Evolutionary conservation across 2,329 filamentous ascomycete genomes (phyloP).

Genomic region (Hymenoscyphus linearis): DNA sequence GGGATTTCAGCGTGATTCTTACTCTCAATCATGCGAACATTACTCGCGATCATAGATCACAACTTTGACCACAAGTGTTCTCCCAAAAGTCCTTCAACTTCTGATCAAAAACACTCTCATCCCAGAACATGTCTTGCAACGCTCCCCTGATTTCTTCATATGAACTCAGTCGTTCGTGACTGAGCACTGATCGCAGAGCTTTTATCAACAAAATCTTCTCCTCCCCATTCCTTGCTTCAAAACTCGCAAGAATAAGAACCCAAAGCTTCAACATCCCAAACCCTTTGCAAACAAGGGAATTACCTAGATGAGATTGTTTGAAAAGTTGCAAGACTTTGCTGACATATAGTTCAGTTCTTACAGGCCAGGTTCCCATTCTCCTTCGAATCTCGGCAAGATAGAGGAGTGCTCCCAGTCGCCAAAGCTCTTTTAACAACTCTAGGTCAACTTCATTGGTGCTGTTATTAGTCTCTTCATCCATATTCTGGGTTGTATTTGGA

Average conservation of each 20-base stretch:
- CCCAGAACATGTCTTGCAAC: not conserved
- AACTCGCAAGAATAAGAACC: not conserved
- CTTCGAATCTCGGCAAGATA: not conserved
- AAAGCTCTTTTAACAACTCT: not conserved
- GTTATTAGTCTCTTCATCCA: not conserved
- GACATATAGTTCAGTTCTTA: not conserved
- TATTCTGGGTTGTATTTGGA: not conserved
- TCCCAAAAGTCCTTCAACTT: not conserved
- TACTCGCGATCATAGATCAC: no score
- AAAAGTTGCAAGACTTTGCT: not conserved
- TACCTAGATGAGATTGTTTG: not conserved
- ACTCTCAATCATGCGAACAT: no score
- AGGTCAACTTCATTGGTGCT: not conserved
- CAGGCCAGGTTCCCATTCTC: not conserved
- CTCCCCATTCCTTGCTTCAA: not conserved
- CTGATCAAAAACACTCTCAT: not conserved
- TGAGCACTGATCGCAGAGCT: not conserved
- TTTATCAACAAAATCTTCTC: not conserved
- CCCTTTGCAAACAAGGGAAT: not conserved
- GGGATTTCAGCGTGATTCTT: no score
- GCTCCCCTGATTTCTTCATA: not conserved
- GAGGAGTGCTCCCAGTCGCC: not conserved
- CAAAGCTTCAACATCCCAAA: not conserved
- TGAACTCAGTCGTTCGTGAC: not conserved
- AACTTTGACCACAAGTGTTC: no score